phyloP scores from a whole-genome alignment of 768 basidiomycete genomes.

The Lactifluus pinguis region DNA sequence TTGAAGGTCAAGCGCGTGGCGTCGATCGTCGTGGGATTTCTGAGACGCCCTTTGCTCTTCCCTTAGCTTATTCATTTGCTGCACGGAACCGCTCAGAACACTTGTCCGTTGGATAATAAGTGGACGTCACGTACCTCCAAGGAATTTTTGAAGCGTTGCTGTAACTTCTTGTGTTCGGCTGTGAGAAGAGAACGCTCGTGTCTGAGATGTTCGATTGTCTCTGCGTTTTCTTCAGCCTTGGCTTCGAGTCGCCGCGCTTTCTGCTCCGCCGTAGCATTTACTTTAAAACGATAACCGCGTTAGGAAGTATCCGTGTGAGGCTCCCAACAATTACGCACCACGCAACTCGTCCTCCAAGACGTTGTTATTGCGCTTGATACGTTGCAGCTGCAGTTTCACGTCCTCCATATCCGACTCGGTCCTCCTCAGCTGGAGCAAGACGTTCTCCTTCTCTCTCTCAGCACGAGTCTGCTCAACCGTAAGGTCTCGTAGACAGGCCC shows the following conservation, averaged over 20 bases:
- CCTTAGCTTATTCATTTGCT: conserved; percentile 56
- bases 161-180: conserved; percentile 63
- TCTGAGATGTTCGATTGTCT: conserved; percentile 65
- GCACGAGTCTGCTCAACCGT: conserved; percentile 53
- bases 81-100: background rate
- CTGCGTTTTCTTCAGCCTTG: conserved; percentile 58
- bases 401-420: conserved; percentile 77
- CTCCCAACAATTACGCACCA: conserved; percentile 33
- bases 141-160: conserved; percentile 54
- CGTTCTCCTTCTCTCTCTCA: conserved; percentile 55
- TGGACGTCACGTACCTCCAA: conserved; percentile 46
- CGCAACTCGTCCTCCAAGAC: conserved; percentile 67
- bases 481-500: conserved; percentile 53
- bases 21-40: conserved; percentile 58
- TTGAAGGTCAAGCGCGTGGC: conserved; percentile 65
- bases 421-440: conserved; percentile 54
- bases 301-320: background rate
- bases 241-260: conserved; percentile 60
- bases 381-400: conserved; percentile 57
- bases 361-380: conserved; percentile 63
- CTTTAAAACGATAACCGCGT: conserved; percentile 26
- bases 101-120: background rate
- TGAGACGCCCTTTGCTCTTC: conserved; percentile 53
- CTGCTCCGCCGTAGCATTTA: conserved; percentile 60
- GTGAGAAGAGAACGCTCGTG: conserved; percentile 66